Percentiles rank a stretch among this genome's conserved stretches.
Evolutionary conservation across 1,139 yeast genomes (phyloP).

Genomic region (Nematodospora anomalae): DNA sequence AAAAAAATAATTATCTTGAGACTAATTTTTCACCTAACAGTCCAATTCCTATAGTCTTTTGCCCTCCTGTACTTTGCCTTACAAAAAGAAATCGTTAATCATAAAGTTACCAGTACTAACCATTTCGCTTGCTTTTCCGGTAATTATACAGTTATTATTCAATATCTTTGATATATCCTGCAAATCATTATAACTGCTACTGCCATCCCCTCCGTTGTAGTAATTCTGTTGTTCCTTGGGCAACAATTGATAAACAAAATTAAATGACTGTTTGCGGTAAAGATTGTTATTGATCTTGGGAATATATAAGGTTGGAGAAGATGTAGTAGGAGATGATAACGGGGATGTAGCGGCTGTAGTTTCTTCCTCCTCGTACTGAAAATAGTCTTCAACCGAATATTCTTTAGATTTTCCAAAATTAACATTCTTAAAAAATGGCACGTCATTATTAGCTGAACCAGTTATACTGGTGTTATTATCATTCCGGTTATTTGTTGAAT

Average conservation of each 20-base stretch:
- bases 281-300: constrained; percentile 36
- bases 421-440: constrained; percentile 44
- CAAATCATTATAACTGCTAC: no score
- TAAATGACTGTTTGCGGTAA: constrained; percentile 26
- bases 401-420: constrained; percentile 36
- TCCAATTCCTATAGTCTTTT: no score
- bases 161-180: constrained; percentile 35
- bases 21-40: no score
- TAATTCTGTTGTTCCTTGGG: background rate
- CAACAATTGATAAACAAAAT: constrained; percentile 12
- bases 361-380: constrained; percentile 32
- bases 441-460: constrained; percentile 8
- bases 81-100: constrained; percentile 50
- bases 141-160: constrained; percentile 46
- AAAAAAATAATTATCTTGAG: no score
- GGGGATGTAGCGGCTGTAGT: constrained; percentile 13
- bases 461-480: background rate
- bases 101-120: constrained; percentile 51
- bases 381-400: constrained; percentile 41
- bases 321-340: constrained; percentile 17
- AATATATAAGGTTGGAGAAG: constrained; percentile 20
- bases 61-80: no score
- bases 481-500: background rate
- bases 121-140: constrained; percentile 58
- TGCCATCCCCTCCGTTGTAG: no score